phyloP scores from a whole-genome alignment of 352 stramenopile genomes.

The Aphanomyces cochlioides region DNA sequence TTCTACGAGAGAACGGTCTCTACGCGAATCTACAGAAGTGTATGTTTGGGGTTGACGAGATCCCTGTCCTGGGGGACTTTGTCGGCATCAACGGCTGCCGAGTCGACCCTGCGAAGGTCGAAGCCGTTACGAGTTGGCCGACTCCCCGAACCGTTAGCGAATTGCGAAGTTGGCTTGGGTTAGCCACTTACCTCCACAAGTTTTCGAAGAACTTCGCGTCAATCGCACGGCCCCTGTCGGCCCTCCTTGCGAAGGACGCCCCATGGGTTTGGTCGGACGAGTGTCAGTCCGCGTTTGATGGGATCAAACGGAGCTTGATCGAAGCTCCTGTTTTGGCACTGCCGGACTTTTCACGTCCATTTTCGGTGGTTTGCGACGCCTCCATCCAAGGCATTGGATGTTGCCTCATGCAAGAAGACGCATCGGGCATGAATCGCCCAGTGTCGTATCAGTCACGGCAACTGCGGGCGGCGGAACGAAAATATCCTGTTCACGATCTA shows the following conservation, averaged over 20 bases:
- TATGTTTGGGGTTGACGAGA: constrained; percentile 27
- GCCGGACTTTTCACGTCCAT: no score
- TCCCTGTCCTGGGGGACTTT: constrained; percentile 37
- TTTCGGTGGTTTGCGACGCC: no score
- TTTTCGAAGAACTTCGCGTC: constrained; percentile 29
- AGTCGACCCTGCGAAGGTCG: constrained; percentile 15
- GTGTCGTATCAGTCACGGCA: no score
- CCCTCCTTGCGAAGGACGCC: constrained; percentile 3
- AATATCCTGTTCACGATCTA: no score
- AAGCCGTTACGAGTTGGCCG: constrained; percentile 31
- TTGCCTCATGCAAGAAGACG: no score
- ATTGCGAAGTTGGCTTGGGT: constrained; percentile 13
- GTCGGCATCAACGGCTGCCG: constrained; percentile 15
- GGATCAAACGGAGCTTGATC: neutral
- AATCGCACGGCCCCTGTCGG: constrained; percentile 18
- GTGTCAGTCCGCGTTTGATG: constrained; percentile 17
- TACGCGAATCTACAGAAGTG: constrained; percentile 38
- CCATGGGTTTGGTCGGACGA: constrained; percentile 15
- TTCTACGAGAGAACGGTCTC: constrained; percentile 33
- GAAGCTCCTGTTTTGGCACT: no score
- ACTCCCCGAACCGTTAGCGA: constrained; percentile 28
- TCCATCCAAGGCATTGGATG: no score
- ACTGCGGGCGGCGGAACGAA: no score
- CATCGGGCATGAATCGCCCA: no score
- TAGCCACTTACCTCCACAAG: constrained; percentile 30